Conservation (phyloP, 2,329 filamentous ascomycete species). For the Trichophyton rubrum region DNA sequence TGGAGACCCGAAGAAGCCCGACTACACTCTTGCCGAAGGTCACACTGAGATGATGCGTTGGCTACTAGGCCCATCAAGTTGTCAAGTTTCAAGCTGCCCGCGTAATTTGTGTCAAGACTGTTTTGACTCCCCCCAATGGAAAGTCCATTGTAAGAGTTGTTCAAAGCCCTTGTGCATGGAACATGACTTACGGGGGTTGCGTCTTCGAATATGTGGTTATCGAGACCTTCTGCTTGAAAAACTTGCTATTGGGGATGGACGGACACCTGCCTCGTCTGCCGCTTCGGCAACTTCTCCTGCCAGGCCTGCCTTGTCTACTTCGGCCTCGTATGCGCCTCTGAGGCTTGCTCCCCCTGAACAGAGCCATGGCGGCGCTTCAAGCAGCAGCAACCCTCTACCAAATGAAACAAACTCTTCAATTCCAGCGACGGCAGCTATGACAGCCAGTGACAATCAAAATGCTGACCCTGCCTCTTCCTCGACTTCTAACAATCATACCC, state of each 20-base stretch:
- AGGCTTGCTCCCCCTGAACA: background rate
- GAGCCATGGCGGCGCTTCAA: background rate
- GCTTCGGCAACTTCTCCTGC: slow-evolving; percentile 18
- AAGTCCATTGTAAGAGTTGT: slow-evolving; percentile 46
- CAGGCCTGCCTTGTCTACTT: background rate
- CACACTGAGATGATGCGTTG: slow-evolving; percentile 34
- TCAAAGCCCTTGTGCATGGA: slow-evolving; percentile 47
- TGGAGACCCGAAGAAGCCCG: slow-evolving; percentile 27
- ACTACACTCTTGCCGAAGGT: slow-evolving; percentile 29
- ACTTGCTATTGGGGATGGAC: slow-evolving; percentile 24
- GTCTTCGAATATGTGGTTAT: slow-evolving; percentile 46
- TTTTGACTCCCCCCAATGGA: slow-evolving; percentile 47
- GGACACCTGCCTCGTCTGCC: background rate
- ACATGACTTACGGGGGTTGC: slow-evolving; percentile 45
- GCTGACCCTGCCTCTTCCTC: slow-evolving; percentile 29
- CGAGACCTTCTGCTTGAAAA: slow-evolving; percentile 43
- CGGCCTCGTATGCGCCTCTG: background rate
- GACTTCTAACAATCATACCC: slow-evolving; percentile 27
- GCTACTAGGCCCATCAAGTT: slow-evolving; percentile 37
- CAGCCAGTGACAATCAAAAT: slow-evolving; percentile 17
- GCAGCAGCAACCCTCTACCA: background rate
- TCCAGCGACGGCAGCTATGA: background rate
- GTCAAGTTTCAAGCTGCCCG: slow-evolving; percentile 38
- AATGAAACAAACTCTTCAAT: background rate
- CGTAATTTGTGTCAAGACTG: slow-evolving; percentile 47